Percentiles rank a stretch among this genome's conserved stretches.
These are phyloP conservation scores for Hyphopichia wangnamkhiaoensis DNA, from an alignment of 1,139 yeast species.

Conservation along the genomic window DNA sequence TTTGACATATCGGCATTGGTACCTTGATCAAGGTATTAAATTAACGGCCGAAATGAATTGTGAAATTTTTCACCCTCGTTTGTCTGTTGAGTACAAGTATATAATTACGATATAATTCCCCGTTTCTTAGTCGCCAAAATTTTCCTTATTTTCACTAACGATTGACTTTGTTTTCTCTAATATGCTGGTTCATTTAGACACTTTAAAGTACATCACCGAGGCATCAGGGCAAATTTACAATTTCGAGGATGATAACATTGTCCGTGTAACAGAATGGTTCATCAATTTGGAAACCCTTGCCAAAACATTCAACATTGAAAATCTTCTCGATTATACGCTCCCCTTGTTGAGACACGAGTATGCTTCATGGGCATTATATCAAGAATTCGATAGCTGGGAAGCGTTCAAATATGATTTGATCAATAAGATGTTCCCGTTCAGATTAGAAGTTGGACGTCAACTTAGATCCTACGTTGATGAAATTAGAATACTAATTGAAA, in stretches of 20 bases:
- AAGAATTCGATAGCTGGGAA: conserved; percentile 7
- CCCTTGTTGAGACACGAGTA: conserved; percentile 1
- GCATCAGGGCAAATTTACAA: not conserved
- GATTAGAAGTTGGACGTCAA: conserved; percentile 4
- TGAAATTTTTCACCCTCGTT: too few relatives aligned
- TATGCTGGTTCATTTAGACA: conserved; percentile 4
- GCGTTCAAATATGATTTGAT: conserved; percentile 7
- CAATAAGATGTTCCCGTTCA: conserved; percentile 6
- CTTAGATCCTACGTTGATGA: conserved; percentile 3
- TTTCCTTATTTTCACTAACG: too few relatives aligned
- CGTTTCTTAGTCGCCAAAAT: too few relatives aligned
- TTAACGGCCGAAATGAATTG: too few relatives aligned
- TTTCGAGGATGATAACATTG: conserved; percentile 1
- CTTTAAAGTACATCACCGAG: not conserved
- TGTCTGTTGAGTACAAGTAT: too few relatives aligned
- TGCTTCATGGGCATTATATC: conserved; percentile 4
- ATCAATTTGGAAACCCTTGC: conserved; percentile 1
- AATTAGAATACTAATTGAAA: conserved; percentile 5
- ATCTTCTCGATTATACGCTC: conserved; percentile 1
- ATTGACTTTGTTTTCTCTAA: too few relatives aligned
- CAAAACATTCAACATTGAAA: not conserved
- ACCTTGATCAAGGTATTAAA: too few relatives aligned
- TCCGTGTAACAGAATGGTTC: not conserved
- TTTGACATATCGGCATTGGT: too few relatives aligned
- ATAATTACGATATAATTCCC: too few relatives aligned